Conservation (phyloP, 1,284 basidiomycete species). For the Coniferiporia sulphurascens region DNA sequence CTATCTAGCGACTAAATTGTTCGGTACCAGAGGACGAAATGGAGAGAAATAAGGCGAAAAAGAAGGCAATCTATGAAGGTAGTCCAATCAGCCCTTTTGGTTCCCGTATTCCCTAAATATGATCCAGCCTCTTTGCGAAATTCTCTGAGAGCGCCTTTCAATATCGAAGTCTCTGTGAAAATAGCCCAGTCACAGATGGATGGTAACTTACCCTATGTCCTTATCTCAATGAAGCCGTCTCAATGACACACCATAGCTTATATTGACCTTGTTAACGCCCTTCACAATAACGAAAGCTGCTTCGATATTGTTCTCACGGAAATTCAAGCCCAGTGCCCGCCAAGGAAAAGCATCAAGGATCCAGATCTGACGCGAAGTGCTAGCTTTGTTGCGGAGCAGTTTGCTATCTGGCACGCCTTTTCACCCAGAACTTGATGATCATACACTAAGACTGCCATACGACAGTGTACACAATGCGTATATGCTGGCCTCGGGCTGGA, state of each 20-base stretch:
- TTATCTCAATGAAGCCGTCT: neutral
- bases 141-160: slow-evolving; percentile 56
- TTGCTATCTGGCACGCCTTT: slow-evolving; percentile 50
- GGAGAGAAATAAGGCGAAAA: slow-evolving; percentile 39
- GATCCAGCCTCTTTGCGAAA: neutral
- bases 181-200: slow-evolving; percentile 68
- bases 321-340: slow-evolving; percentile 43
- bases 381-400: slow-evolving; percentile 47
- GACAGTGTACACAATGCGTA: slow-evolving; percentile 70
- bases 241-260: slow-evolving; percentile 37
- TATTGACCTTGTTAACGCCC: slow-evolving; percentile 59
- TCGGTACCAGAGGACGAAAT: slow-evolving; percentile 57
- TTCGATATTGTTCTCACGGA: slow-evolving; percentile 48
- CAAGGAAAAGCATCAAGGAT: slow-evolving; percentile 27
- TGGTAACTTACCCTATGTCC: slow-evolving; percentile 36
- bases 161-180: slow-evolving; percentile 53
- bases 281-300: slow-evolving; percentile 61
- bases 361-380: slow-evolving; percentile 37
- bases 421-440: neutral
- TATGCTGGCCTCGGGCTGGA: slow-evolving; percentile 74
- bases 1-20: slow-evolving; percentile 2
- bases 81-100: neutral
- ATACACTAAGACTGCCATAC: neutral
- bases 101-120: neutral
- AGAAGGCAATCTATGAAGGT: slow-evolving; percentile 15